Conservation (phyloP, 768 basidiomycete species). For the Trametes gibbosa region DNA sequence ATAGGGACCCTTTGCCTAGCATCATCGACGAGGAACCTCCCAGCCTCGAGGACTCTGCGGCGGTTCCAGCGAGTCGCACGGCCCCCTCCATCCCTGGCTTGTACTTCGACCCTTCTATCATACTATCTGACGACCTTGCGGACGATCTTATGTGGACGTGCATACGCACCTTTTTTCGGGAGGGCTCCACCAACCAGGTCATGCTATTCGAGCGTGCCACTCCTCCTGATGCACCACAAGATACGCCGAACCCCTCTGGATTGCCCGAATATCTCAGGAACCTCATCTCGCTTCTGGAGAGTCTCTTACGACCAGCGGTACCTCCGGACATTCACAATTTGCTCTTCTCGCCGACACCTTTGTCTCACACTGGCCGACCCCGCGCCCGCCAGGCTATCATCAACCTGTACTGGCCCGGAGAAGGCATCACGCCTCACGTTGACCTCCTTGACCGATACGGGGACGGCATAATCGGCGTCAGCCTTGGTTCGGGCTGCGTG, state of each 20-base stretch:
- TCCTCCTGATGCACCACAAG: slow-evolving; percentile 3
- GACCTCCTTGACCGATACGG: slow-evolving; percentile 83
- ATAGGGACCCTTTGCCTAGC: not conserved
- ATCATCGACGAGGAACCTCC: not conserved
- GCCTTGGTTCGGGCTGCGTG: slow-evolving; percentile 73
- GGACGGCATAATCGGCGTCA: slow-evolving; percentile 88
- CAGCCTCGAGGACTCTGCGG: not conserved
- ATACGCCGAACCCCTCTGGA: slow-evolving; percentile 31
- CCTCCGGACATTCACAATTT: slow-evolving; percentile 49
- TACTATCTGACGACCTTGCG: slow-evolving; percentile 51
- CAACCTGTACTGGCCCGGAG: slow-evolving; percentile 85
- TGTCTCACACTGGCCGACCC: slow-evolving; percentile 30
- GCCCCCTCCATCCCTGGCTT: slow-evolving; percentile 65
- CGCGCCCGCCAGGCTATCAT: slow-evolving; percentile 81
- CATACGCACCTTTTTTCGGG: slow-evolving; percentile 53
- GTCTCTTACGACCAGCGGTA: slow-evolving; percentile 47
- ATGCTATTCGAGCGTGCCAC: slow-evolving; percentile 75
- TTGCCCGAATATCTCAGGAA: slow-evolving; percentile 55
- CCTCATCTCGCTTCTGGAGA: slow-evolving; percentile 51
- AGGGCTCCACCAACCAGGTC: slow-evolving; percentile 62
- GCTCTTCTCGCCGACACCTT: slow-evolving; percentile 51
- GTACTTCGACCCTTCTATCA: slow-evolving; percentile 52
- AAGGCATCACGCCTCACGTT: slow-evolving; percentile 87
- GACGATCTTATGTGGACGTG: slow-evolving; percentile 49
- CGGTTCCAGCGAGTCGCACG: slow-evolving; percentile 31